These are phyloP conservation scores for Candida loeiensis DNA, from an alignment of 805 yeast genomes.

Conservation along the genomic window DNA sequence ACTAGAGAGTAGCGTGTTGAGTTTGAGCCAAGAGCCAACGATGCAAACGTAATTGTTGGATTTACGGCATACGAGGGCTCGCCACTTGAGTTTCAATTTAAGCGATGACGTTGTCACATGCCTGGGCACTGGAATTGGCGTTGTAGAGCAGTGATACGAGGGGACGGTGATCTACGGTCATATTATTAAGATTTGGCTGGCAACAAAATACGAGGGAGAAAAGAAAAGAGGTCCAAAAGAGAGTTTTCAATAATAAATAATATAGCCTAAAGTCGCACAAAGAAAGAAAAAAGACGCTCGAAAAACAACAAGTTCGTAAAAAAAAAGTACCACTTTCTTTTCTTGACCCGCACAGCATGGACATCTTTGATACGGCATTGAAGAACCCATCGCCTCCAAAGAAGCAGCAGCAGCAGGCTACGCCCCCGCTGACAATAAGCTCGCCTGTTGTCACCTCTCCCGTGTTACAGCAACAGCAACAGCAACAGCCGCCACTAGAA, in stretches of 20 bases:
- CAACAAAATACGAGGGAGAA: slow-evolving; percentile 3
- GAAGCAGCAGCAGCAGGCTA: slow-evolving; percentile 15
- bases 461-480: slow-evolving; percentile 8
- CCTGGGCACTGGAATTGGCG: not conserved
- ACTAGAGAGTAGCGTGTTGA: too few relatives aligned
- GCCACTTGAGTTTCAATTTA: too few relatives aligned
- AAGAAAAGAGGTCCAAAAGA: too few relatives aligned
- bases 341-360: slow-evolving; percentile 13
- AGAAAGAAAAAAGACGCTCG: slow-evolving; percentile 1
- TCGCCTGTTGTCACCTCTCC: slow-evolving; percentile 1
- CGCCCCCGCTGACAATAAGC: slow-evolving; percentile 5
- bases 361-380: slow-evolving; percentile 27
- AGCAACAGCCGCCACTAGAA: slow-evolving; percentile 7
- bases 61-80: too few relatives aligned
- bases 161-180: too few relatives aligned
- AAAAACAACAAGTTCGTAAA: slow-evolving; percentile 4
- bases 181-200: not conserved
- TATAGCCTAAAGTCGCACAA: slow-evolving; percentile 1
- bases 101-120: too few relatives aligned
- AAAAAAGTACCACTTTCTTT: slow-evolving; percentile 2
- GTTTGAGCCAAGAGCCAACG: not conserved
- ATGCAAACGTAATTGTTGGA: too few relatives aligned
- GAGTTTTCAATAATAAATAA: too few relatives aligned
- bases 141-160: not conserved
- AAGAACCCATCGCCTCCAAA: slow-evolving; percentile 37